These are phyloP conservation scores for Heliosperma pusillum DNA, from an alignment of 148 eudicot genomes.

Conservation along the genomic window DNA sequence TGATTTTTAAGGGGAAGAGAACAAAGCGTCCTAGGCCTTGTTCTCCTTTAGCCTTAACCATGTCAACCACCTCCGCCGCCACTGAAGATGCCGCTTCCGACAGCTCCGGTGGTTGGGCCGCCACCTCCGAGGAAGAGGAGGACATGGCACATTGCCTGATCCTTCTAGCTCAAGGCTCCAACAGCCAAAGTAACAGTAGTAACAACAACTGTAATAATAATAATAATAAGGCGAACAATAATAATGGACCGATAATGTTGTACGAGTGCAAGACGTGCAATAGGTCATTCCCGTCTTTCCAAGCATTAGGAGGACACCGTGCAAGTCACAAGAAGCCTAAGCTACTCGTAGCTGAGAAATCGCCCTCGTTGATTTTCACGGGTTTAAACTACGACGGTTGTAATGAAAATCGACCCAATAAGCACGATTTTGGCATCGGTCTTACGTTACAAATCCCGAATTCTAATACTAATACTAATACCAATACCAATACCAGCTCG, in stretches of 20 bases:
- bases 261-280: conserved; percentile 62
- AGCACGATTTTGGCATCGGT: too few species aligned
- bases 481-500: neutral
- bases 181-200: neutral
- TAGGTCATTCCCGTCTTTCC: conserved; percentile 44
- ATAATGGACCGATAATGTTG: neutral
- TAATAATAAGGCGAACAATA: too few species aligned
- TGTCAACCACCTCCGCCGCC: conserved; percentile 30
- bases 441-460: conserved; percentile 44
- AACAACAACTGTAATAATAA: neutral
- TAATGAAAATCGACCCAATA: too few species aligned
- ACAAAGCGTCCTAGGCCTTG: conserved; percentile 59
- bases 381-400: too few species aligned
- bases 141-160: conserved; percentile 83
- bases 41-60: conserved; percentile 43
- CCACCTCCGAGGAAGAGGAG: conserved; percentile 37
- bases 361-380: too few species aligned
- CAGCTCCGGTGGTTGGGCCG: conserved; percentile 7
- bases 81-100: conserved; percentile 14
- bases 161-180: conserved; percentile 60
- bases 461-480: neutral
- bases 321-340: conserved; percentile 59
- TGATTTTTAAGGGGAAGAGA: conserved; percentile 53
- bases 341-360: neutral
- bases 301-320: conserved; percentile 57